Evolutionary conservation across 805 yeast genomes (phyloP), one percentile per base, ranked within the genome.

Genomic region (Starmerella floricola): DNA sequence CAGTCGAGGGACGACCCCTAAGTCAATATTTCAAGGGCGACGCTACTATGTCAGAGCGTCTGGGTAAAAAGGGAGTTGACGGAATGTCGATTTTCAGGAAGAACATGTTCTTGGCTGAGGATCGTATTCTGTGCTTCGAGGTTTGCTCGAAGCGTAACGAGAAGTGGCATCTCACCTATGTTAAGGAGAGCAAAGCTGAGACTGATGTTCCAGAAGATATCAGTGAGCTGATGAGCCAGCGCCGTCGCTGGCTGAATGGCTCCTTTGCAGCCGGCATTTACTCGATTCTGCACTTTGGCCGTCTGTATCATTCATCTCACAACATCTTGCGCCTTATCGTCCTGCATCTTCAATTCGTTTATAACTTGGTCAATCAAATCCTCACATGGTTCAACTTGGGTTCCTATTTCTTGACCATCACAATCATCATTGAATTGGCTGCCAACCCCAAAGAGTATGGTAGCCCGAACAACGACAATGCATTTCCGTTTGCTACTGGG

Each of bases 21-120:
- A 78, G 74, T 49, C 78, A 76, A 53, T 76, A 76, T 53, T 76
- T 75, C 64, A 75, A 75, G 50, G 82, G 82, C 41, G 82, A 76
- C 64, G 62, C 68, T 62, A 61, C 80, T 51, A 54, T 72, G 63
- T 56, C 65, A 8, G 48, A 47, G 21, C 53, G 67, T 2, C 50
- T 65, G 37, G 73, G 77, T 39, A 74, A 73, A 23, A 62, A 63
- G 51, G 77, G 76, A 10, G 60, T 74, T 31, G 76, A 74, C 48
- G 79, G 76, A 3, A 70, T 73, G 62, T 73, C 70, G 40, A 75
- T 76, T 49, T 76, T 76, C 63, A 72, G 78, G 19, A 74, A 76
- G 44, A 76, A 76, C 55, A 76, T 76, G 82, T 76, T 76, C 53
- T 62, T 76, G 50, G 82, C 82, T 42, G 82, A 76, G 59, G 82